Evolutionary conservation across 805 yeast species (phyloP).

Genomic region (Pichia scutulata): DNA sequence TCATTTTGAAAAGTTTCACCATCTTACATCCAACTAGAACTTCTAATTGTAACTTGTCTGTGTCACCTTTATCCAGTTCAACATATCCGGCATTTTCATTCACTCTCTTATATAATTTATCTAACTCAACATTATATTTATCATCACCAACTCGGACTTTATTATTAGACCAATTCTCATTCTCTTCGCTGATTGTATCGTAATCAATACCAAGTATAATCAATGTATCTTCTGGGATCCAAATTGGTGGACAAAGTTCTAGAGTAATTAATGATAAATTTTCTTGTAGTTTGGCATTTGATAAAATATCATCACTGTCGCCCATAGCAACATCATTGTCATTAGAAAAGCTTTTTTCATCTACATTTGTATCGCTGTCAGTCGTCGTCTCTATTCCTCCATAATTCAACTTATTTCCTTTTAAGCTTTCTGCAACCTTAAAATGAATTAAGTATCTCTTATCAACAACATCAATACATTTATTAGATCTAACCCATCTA

Average conservation of each 20-base stretch:
- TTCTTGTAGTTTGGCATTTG: background rate
- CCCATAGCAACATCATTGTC: background rate
- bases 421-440: constrained; percentile 23
- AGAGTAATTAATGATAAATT: constrained; percentile 15
- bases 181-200: constrained; percentile 20
- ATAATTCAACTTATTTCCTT: background rate
- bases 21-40: constrained; percentile 24
- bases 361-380: background rate
- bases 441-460: constrained; percentile 27
- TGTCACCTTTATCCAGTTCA: background rate
- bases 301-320: background rate
- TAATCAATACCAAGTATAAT: constrained; percentile 17
- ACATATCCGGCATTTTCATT: constrained; percentile 11
- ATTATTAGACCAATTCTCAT: constrained; percentile 17
- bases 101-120: constrained; percentile 14
- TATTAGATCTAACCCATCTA: constrained; percentile 12
- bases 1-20: constrained; percentile 23
- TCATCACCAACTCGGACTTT: background rate
- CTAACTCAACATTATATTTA: constrained; percentile 8
- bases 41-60: background rate
- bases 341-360: background rate
- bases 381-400: background rate
- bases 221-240: constrained; percentile 28
- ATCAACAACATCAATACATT: constrained; percentile 12
- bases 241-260: constrained; percentile 26